Evolutionary conservation across 2,329 filamentous ascomycete species (phyloP), one percentile per base, ranked within the genome.

Genomic region (Beauveria brongniartii): DNA sequence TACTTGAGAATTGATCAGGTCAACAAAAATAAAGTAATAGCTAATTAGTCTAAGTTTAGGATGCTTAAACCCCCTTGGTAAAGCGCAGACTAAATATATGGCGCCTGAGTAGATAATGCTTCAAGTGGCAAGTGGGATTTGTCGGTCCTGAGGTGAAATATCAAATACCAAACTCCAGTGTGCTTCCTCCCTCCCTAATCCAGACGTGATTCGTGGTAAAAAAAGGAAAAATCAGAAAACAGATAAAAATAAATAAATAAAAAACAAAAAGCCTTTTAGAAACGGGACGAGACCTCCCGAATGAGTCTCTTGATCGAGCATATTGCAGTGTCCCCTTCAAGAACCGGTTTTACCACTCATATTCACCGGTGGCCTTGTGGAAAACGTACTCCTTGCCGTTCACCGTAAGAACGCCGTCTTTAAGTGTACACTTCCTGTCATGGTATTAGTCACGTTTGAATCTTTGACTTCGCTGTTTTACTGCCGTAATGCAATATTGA

Each of bases 371-470:
- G 26, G 92, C 94, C 77, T 97, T 97, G 80, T 96, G 92, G 78
- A 99, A 99, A 66, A 99, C 90, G 71, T 96, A 96, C 75, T 99
- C 94, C 76, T 91, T 96, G 67, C 91, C 91, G 67, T 93, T 92
- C 43, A 96, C 91, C 50, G 90, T 96, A 67, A 99, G 81, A 20
- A 99, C 90, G 22, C 94, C 94, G 70, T 99, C 94, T 78, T 97
- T 97, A 65, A 99, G 85, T 1, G 91, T 92, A 77, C 94, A 99
- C 89, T 99, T 99, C 89, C 89, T 87, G 63, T 67, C 69, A 72
- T 12, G 20, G 26, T 34, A 43, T 63, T 28, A 54, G 50, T 62
- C 30, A 37, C 22, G 7, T 3, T 12, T 5, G 5, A 6, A 16
- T 37, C 34, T 37, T 37, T 37, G 6, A 16, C 34, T 14, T 16